Conservation (phyloP, 495 filamentous ascomycete genomes). For the Recurvomyces mirabilis region DNA sequence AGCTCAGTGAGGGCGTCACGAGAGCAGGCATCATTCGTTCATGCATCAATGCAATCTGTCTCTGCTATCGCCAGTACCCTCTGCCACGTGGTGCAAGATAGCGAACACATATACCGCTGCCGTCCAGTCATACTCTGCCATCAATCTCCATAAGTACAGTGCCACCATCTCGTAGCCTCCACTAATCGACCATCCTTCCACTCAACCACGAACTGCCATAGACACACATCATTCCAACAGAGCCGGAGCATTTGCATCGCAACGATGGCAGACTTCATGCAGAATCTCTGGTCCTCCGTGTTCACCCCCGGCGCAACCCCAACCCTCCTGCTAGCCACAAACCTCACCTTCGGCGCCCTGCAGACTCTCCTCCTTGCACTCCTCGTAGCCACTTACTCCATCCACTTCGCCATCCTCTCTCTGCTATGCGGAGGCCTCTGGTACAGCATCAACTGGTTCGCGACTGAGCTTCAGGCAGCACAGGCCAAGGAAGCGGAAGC, state of each 20-base stretch:
- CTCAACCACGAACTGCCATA: too few relatives aligned
- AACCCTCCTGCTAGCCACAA: constrained; percentile 80
- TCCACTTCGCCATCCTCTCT: constrained; percentile 79
- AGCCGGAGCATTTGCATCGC: neutral
- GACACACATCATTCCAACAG: too few relatives aligned
- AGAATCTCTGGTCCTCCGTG: constrained; percentile 78
- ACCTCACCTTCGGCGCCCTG: constrained; percentile 73
- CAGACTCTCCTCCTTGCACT: constrained; percentile 67
- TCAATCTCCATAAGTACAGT: too few relatives aligned
- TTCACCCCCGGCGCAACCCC: constrained; percentile 84
- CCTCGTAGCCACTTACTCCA: constrained; percentile 68
- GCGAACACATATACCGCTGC: too few relatives aligned
- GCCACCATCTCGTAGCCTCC: too few relatives aligned
- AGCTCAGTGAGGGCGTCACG: too few relatives aligned
- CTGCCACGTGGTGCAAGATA: too few relatives aligned
- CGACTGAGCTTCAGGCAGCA: constrained; percentile 57
- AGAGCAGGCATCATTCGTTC: too few relatives aligned
- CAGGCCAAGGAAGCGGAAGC: constrained; percentile 53
- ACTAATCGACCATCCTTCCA: too few relatives aligned
- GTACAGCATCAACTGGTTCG: constrained; percentile 96
- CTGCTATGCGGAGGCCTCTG: constrained; percentile 69
- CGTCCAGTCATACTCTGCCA: too few relatives aligned
- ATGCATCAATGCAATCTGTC: too few relatives aligned
- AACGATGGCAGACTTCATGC: constrained; percentile 67
- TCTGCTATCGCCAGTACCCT: too few relatives aligned